Conservation (phyloP, 768 basidiomycete species). For the Melanogaster broomeanus region DNA sequence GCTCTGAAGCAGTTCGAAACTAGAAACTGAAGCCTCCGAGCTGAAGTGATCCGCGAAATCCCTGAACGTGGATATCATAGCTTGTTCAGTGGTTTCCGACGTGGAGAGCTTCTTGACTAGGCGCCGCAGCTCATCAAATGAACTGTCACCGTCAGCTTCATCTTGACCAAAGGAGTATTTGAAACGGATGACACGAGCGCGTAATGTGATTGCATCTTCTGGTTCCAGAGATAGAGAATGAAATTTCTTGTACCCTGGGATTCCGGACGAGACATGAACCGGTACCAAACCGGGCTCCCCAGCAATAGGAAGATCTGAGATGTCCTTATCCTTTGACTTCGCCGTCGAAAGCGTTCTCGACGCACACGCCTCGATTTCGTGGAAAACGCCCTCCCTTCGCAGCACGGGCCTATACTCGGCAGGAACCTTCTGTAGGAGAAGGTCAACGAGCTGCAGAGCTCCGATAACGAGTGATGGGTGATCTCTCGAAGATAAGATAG, state of each 20-base stretch:
- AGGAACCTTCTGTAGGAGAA: constrained; percentile 83
- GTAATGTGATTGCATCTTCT: constrained; percentile 88
- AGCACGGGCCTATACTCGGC: constrained; percentile 85
- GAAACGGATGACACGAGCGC: constrained; percentile 88
- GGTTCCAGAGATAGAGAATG: constrained; percentile 73
- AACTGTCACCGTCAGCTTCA: constrained; percentile 56
- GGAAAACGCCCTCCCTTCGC: constrained; percentile 93
- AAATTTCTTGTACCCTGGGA: constrained; percentile 70
- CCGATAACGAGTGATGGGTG: constrained; percentile 84
- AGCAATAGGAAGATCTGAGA: constrained; percentile 33
- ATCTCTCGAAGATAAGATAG: constrained; percentile 90
- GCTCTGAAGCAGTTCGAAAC: constrained; percentile 93
- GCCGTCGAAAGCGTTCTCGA: constrained; percentile 57
- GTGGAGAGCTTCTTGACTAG: constrained; percentile 67
- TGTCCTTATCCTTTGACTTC: constrained; percentile 49
- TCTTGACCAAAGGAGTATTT: constrained; percentile 68
- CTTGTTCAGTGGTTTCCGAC: constrained; percentile 59
- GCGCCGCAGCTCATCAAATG: constrained; percentile 61
- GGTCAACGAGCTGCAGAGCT: constrained; percentile 90
- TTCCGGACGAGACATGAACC: constrained; percentile 42
- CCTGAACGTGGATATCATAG: constrained; percentile 58
- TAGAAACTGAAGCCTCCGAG: constrained; percentile 80
- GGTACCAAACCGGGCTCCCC: constrained; percentile 34
- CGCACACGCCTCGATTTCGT: constrained; percentile 85
- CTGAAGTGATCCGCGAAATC: constrained; percentile 83